Base-by-base conservation (phyloP, 2,329 filamentous ascomycete species). In the Penicillium sp. region DNA sequence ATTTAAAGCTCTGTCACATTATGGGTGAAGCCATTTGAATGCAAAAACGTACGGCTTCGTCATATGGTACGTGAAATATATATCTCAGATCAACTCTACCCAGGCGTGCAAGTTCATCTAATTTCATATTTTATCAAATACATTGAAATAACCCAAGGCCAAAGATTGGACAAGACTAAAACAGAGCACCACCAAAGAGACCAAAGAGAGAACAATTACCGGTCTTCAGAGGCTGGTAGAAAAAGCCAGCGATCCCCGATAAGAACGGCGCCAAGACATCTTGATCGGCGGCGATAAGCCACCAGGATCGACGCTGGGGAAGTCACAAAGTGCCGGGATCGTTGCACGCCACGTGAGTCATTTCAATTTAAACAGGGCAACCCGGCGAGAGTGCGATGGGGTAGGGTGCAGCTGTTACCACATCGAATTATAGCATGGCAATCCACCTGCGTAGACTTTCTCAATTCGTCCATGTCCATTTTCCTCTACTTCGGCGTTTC, bases 381-480 rank as follows among this genome's bases (percentile, higher is more conserved):
- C n/a, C 24, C n/a, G 44, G 20, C 14, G 2, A 16, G 22, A 24
- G 40, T 40, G 22, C 6, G 8, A 44, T 5, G 41, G 41, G 31
- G 27, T 5, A 14, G 8, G 10, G 16, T 24, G 13, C 11, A 47
- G 28, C 16, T 30, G 16, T 48, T 53, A 48, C 50, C 46, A 48
- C 45, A 52, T 48, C 22, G 28, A 53, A 53, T 41, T 42, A 16
- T 14, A 20, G 13, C 14, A 10, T 10, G 24, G n/a, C 41, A 20
- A 22, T 24, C 36, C 35, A 50, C 44, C 50, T 41, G 57, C 54
- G 52, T 63, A 62, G 54, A 62, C 61, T 50, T 63, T 57, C 60
- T 61, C 44, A 46, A 61, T 62, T 53, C 47, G 60, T 57, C 58
- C 18, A 14, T 48, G 45, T 38, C 52, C 20, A 39, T 44, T 52